A percentile compares a stretch with the other conserved stretches of the same genome.
Conservation (phyloP, 1,284 basidiomycete species). For the Laetiporus sulphureus region DNA sequence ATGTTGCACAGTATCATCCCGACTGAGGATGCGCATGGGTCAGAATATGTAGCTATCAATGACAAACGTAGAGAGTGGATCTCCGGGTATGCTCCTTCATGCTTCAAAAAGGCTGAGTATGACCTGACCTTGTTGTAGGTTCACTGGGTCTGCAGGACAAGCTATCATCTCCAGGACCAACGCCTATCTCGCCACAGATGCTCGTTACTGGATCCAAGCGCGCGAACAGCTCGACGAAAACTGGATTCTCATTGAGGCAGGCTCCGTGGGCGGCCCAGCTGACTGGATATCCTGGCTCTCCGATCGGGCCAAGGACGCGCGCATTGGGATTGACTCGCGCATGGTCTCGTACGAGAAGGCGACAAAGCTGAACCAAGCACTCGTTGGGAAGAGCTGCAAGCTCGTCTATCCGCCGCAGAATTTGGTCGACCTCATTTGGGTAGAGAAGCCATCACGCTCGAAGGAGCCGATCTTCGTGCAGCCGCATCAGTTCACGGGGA, state of each 20-base stretch:
- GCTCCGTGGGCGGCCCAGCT: conserved; percentile 47
- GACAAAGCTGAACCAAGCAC: conserved; percentile 46
- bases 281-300: conserved; percentile 81
- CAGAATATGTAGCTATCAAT: conserved; percentile 77
- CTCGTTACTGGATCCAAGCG: conserved; percentile 88
- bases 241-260: conserved; percentile 74
- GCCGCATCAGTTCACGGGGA: conserved; percentile 65
- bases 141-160: conserved; percentile 81
- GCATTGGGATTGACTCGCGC: conserved; percentile 86
- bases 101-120: not conserved
- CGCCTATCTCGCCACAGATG: conserved; percentile 80
- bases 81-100: conserved; percentile 51
- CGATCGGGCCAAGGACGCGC: conserved; percentile 43
- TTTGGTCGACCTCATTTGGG: conserved; percentile 84
- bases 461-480: conserved; percentile 72
- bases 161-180: conserved; percentile 66
- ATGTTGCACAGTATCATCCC: conserved; percentile 53
- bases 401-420: conserved; percentile 71
- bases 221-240: conserved; percentile 68
- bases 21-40: conserved; percentile 84
- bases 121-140: conserved; percentile 39
- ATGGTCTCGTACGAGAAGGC: conserved; percentile 78
- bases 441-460: conserved; percentile 62
- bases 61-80: conserved; percentile 84
- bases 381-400: conserved; percentile 51